Evolutionary conservation across 495 filamentous ascomycete species (phyloP), one percentile per base, ranked within the genome.

Genomic region (Aspergillus homomorphus): DNA sequence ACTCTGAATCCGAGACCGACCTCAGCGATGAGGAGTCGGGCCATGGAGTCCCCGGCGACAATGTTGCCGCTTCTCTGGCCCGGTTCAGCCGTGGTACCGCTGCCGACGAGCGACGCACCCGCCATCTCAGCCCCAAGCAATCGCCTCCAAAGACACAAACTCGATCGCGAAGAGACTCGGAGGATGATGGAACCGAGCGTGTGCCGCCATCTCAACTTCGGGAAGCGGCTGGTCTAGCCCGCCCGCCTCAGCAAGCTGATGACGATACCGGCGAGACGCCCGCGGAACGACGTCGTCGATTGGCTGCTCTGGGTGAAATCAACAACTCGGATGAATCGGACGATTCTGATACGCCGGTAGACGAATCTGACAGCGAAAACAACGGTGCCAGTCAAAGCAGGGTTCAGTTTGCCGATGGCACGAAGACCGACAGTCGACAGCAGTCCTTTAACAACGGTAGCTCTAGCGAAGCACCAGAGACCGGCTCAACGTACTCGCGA

Each of bases 251-350:
- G 61, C 67, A 38, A 59, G 66, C 51, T 33, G 72, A 62, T 45
- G 78, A 74, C 18, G 83, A 86, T 22, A 74, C 72, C 3, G 82
- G 78, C 43, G 92, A 96, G 71, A 96, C 91, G 4, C 84, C 89
- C 0, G 92, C 91, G 0, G 92, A 96, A 73, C 80, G 88, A 45
- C 81, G 88, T 41, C 81, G 92, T 59, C 85, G 93, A 70, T 84
- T 95, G 54, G 93, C 90, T 1, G 93, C 92, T 4, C 74, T 96
- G n/a, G 91, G 91, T 48, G 73, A 81, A 7, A 67, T 75, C n/a
- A 77, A 81, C 9, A 80, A 80, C 22, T 80, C 79, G 18, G 81
- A 80, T 18, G 85, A 88, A 49, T 85, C 82, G 43, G 87, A 90
- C 42, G 85, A 85, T 56, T 80, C 83, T 9, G 74, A 65, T 18